Percentiles rank a stretch among this genome's conserved stretches.
Conservation (phyloP, 495 filamentous ascomycete genomes). For the Glutinoglossum americanum region DNA sequence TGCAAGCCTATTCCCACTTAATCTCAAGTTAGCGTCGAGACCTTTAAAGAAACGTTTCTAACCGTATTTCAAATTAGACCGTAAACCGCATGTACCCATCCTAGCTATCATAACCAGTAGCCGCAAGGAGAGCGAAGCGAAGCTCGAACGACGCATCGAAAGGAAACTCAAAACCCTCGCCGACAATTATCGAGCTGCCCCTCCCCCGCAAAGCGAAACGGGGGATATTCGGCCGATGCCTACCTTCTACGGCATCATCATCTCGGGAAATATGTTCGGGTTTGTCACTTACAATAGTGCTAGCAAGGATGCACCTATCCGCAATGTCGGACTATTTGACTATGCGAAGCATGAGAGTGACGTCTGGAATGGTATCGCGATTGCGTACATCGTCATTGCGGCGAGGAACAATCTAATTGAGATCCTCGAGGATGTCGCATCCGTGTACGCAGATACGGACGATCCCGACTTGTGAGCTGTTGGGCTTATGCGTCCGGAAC, state of each 20-base stretch:
- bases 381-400: neutral
- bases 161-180: slow-evolving; percentile 1
- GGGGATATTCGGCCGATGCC: neutral
- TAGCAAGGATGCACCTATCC: neutral
- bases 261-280: neutral
- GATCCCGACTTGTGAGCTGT: too few relatives aligned
- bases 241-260: slow-evolving; percentile 1
- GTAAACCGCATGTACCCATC: neutral
- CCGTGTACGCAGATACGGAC: too few relatives aligned
- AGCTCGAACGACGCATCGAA: neutral
- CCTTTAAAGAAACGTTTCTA: too few relatives aligned
- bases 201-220: too few relatives aligned
- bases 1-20: neutral
- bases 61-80: too few relatives aligned
- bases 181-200: neutral
- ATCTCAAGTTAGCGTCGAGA: too few relatives aligned
- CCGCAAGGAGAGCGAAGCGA: neutral
- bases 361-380: slow-evolving; percentile 1
- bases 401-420: neutral
- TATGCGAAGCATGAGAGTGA: neutral
- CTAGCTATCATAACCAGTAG: neutral
- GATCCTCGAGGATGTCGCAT: neutral
- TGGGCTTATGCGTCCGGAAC: too few relatives aligned
- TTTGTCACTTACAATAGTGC: neutral
- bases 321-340: neutral